Percentiles rank a stretch among this genome's conserved stretches.
These are phyloP conservation scores for Aureobasidium uvarum DNA, from an alignment of 2,329 filamentous ascomycete species.

Conservation along the genomic window DNA sequence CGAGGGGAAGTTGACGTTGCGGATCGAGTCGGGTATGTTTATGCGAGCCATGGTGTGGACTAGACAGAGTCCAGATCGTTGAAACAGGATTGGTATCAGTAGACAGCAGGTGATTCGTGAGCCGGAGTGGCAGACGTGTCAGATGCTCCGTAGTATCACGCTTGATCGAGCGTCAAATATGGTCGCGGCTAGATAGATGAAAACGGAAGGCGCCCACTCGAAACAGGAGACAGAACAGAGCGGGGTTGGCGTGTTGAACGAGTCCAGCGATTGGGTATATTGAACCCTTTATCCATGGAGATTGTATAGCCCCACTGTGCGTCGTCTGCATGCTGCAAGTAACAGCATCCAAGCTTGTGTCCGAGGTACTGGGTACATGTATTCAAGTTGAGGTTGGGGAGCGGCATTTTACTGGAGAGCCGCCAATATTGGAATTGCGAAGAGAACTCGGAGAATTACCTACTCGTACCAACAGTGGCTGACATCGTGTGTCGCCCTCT, in stretches of 20 bases:
- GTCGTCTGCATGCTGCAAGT: slow-evolving; percentile 18
- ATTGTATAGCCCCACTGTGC: slow-evolving; percentile 14
- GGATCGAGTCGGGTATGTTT: neutral
- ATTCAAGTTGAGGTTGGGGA: neutral
- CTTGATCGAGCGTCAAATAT: neutral
- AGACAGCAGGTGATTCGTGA: slow-evolving; percentile 20
- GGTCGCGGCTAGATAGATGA: slow-evolving; percentile 22
- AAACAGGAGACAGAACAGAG: slow-evolving; percentile 7
- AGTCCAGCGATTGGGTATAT: neutral
- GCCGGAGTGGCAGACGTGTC: neutral
- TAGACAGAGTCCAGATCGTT: slow-evolving; percentile 1
- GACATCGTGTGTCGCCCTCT: neutral
- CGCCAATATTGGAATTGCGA: neutral
- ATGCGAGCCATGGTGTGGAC: neutral
- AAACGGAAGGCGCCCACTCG: neutral
- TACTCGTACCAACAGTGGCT: neutral
- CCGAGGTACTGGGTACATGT: slow-evolving; percentile 1
- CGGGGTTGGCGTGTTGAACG: slow-evolving; percentile 12
- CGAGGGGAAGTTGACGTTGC: slow-evolving; percentile 14
- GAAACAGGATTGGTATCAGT: slow-evolving; percentile 15
- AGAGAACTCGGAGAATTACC: neutral
- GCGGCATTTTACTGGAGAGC: slow-evolving; percentile 16
- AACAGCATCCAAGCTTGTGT: slow-evolving; percentile 17
- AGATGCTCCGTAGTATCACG: slow-evolving; percentile 13
- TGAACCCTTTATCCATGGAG: slow-evolving; percentile 11